These are phyloP conservation scores for Crataegus laevigata DNA, from an alignment of 306 rosid genomes.

Conservation along the genomic window DNA sequence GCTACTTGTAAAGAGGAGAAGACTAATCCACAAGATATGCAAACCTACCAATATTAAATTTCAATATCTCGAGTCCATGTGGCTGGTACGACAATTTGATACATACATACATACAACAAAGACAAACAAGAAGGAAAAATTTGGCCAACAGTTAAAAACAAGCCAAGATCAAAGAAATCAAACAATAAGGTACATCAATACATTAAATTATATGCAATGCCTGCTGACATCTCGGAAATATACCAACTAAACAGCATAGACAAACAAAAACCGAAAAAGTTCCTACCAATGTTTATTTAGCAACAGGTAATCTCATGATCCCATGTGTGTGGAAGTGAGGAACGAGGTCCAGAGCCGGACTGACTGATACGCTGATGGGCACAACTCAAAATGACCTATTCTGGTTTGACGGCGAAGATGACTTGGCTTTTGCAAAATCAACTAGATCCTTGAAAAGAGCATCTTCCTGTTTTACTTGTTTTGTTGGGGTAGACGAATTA, in stretches of 20 bases:
- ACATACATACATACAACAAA: not conserved
- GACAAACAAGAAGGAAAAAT: not conserved
- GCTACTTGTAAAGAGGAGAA: no score
- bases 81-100: not conserved
- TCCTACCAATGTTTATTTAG: slow-evolving; percentile 38
- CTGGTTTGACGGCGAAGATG: slow-evolving; percentile 65
- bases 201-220: slow-evolving; percentile 41
- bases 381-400: slow-evolving; percentile 57
- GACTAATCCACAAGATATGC: not conserved
- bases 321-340: slow-evolving; percentile 19
- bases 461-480: slow-evolving; percentile 70
- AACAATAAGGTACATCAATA: slow-evolving; percentile 23
- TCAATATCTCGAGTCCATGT: not conserved
- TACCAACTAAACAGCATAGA: slow-evolving; percentile 25
- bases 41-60: not conserved
- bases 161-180: not conserved
- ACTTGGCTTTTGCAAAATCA: slow-evolving; percentile 80
- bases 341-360: slow-evolving; percentile 18
- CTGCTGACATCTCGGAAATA: slow-evolving; percentile 13
- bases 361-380: slow-evolving; percentile 18
- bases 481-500: slow-evolving; percentile 45
- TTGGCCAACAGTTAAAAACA: not conserved
- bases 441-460: slow-evolving; percentile 75
- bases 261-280: slow-evolving; percentile 29
- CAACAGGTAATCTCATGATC: slow-evolving; percentile 28